These are phyloP conservation scores for Fusarium nelsonii DNA, from an alignment of 2,329 filamentous ascomycete species.

Conservation along the genomic window DNA sequence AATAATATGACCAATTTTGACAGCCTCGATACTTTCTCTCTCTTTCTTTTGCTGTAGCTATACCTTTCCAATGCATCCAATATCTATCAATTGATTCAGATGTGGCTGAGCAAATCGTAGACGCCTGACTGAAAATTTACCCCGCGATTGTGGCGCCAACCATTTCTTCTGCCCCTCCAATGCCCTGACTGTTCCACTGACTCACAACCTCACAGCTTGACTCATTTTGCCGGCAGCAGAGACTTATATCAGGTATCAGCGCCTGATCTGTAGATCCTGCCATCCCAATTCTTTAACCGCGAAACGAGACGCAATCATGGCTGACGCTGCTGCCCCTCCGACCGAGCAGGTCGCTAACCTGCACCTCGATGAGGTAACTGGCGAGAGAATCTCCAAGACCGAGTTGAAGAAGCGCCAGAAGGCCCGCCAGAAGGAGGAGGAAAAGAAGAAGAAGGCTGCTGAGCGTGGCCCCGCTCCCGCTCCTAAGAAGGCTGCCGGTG, in stretches of 20 bases:
- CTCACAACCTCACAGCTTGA: slow-evolving; percentile 44
- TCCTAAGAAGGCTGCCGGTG: slow-evolving; percentile 57
- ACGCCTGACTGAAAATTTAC: slow-evolving; percentile 45
- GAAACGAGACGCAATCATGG: slow-evolving; percentile 46
- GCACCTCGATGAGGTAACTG: slow-evolving; percentile 91
- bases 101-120: slow-evolving; percentile 39
- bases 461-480: slow-evolving; percentile 76
- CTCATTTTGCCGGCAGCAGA: slow-evolving; percentile 38
- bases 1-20: slow-evolving; percentile 50
- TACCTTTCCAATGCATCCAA: not conserved
- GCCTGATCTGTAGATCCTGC: slow-evolving; percentile 30
- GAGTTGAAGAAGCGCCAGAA: slow-evolving; percentile 97
- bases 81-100: not conserved
- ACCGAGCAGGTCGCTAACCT: slow-evolving; percentile 75
- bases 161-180: slow-evolving; percentile 49
- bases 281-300: slow-evolving; percentile 2
- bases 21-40: not conserved
- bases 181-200: slow-evolving; percentile 49
- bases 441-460: slow-evolving; percentile 89
- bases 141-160: slow-evolving; percentile 49
- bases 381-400: slow-evolving; percentile 86
- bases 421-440: slow-evolving; percentile 85
- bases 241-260: slow-evolving; percentile 29
- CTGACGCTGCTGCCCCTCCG: slow-evolving; percentile 53
- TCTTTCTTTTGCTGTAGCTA: slow-evolving; percentile 11